Evolutionary conservation across 2,329 filamentous ascomycete genomes (phyloP).

Genomic region (Pezicula radicicola): DNA sequence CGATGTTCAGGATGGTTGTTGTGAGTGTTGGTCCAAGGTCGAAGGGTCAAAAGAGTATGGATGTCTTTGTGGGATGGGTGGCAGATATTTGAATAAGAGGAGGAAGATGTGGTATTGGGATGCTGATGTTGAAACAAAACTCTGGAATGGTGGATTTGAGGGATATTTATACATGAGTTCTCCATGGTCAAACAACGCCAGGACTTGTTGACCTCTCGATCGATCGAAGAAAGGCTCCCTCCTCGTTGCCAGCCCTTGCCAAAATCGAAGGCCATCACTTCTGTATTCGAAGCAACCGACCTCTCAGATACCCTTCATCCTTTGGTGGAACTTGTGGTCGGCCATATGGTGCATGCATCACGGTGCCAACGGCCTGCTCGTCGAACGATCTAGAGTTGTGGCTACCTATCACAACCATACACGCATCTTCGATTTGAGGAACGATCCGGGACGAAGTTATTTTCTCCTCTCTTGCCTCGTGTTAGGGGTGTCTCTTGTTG

Average conservation of each 20-base stretch:
- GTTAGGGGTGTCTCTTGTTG: neutral
- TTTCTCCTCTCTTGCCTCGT: neutral
- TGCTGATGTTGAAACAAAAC: neutral
- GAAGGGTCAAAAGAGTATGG: neutral
- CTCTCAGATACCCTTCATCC: neutral
- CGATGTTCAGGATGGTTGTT: neutral
- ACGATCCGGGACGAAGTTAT: neutral
- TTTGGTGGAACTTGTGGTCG: neutral
- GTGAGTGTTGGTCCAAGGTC: neutral
- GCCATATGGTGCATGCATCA: neutral
- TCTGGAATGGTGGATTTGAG: neutral
- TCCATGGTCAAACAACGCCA: neutral
- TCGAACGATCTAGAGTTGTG: too few relatives aligned
- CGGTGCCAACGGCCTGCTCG: neutral
- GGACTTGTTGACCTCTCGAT: neutral
- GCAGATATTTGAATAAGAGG: too few relatives aligned
- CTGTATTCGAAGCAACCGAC: neutral
- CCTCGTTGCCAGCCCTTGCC: neutral
- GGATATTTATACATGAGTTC: neutral
- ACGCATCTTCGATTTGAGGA: neutral
- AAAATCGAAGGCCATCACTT: neutral
- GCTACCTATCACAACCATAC: constrained; percentile 1
- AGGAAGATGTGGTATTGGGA: neutral
- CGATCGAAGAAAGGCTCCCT: neutral
- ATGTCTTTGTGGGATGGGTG: neutral